phyloP scores from a whole-genome alignment of 495 filamentous ascomycete species.

The Hyaloscypha bicolor region DNA sequence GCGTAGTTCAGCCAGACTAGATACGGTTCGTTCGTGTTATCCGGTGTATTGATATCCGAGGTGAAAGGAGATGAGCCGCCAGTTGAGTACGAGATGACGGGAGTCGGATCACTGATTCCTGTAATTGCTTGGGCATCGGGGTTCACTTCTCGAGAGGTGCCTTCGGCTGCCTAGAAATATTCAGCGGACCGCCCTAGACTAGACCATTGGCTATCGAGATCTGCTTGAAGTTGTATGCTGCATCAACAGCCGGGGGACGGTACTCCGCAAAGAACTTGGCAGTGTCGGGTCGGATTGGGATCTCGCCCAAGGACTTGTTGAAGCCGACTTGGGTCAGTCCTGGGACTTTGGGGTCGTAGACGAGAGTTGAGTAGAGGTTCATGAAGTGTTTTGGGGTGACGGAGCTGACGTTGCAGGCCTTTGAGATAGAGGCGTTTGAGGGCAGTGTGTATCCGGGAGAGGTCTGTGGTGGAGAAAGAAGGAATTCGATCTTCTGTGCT shows the following conservation, averaged over 20 bases:
- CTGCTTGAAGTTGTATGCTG: constrained; percentile 61
- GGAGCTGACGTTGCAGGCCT: constrained; percentile 51
- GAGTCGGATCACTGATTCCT: constrained; percentile 56
- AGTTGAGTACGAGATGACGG: constrained; percentile 65
- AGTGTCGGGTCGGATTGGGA: constrained; percentile 61
- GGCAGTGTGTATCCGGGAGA: constrained; percentile 18
- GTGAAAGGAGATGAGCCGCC: constrained; percentile 61
- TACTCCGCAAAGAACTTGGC: constrained; percentile 51
- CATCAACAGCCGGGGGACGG: constrained; percentile 45
- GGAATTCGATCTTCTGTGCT: too few relatives aligned
- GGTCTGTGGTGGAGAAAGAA: too few relatives aligned
- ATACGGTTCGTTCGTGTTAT: constrained; percentile 36
- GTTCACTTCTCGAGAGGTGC: constrained; percentile 59
- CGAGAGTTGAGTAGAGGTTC: constrained; percentile 55
- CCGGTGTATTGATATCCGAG: constrained; percentile 50
- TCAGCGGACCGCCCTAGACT: constrained; percentile 51
- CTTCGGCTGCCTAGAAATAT: constrained; percentile 16
- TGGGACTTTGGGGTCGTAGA: constrained; percentile 37
- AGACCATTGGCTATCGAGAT: constrained; percentile 61
- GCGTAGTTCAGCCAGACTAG: constrained; percentile 67
- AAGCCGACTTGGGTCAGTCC: constrained; percentile 59
- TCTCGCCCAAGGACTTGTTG: constrained; percentile 69
- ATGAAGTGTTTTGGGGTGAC: constrained; percentile 56
- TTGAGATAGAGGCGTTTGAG: constrained; percentile 10
- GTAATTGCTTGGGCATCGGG: constrained; percentile 72